Evolutionary conservation across 1,139 yeast genomes (phyloP).

Genomic region (Suhomyces atakaporum): DNA sequence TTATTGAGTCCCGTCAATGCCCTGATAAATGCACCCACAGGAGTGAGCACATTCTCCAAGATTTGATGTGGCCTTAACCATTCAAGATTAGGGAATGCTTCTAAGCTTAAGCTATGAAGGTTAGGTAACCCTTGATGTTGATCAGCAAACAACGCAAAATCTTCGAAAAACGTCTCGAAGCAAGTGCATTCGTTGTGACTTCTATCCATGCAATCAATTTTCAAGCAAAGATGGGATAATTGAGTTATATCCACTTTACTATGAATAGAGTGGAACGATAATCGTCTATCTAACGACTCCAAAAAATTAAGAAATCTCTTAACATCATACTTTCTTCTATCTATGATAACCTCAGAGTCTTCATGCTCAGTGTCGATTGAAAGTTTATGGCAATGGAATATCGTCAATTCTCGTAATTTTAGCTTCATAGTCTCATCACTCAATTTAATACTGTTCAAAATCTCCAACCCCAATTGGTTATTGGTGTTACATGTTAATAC

Average conservation of each 20-base stretch:
- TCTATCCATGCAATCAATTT: slow-evolving; percentile 35
- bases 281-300: slow-evolving; percentile 22
- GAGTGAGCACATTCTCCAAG: slow-evolving; percentile 34
- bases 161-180: slow-evolving; percentile 33
- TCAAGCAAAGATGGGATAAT: slow-evolving; percentile 29
- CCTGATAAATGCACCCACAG: slow-evolving; percentile 34
- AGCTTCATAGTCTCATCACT: slow-evolving; percentile 25
- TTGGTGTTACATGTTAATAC: slow-evolving; percentile 39
- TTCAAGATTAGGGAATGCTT: slow-evolving; percentile 38
- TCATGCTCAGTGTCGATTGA: slow-evolving; percentile 11
- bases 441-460: slow-evolving; percentile 27
- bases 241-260: slow-evolving; percentile 29
- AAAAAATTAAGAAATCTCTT: slow-evolving; percentile 16
- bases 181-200: slow-evolving; percentile 31
- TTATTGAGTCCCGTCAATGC: slow-evolving; percentile 26
- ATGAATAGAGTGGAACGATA: slow-evolving; percentile 26
- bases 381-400: slow-evolving; percentile 39
- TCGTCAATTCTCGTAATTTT: slow-evolving; percentile 32
- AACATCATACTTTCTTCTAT: slow-evolving; percentile 1
- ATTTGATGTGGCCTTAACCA: slow-evolving; percentile 45
- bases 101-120: slow-evolving; percentile 33
- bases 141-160: slow-evolving; percentile 26
- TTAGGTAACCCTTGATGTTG: slow-evolving; percentile 34
- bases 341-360: slow-evolving; percentile 7
- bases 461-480: slow-evolving; percentile 34